A percentile compares a stretch with the other conserved stretches of the same genome.
Conservation (phyloP, 805 yeast genomes). For the Wickerhamomyces silvicola region DNA sequence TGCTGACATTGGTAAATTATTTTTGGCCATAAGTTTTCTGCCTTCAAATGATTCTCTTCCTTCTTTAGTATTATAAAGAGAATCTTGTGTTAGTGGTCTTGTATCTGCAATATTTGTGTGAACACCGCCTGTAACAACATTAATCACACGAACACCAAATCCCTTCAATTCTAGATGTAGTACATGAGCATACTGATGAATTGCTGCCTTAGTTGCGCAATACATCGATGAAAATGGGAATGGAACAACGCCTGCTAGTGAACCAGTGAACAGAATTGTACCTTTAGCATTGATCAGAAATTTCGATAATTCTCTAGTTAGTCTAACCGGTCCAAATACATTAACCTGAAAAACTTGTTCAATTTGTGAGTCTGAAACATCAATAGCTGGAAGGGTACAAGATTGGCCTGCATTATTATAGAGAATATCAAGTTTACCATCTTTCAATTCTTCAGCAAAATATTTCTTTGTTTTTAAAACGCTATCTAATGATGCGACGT, state of each 20-base stretch:
- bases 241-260: slow-evolving; percentile 56
- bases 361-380: slow-evolving; percentile 50
- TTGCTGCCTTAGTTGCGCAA: slow-evolving; percentile 67
- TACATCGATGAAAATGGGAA: slow-evolving; percentile 69
- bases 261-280: slow-evolving; percentile 68
- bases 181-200: slow-evolving; percentile 61
- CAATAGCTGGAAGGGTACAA: slow-evolving; percentile 65
- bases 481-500: slow-evolving; percentile 48
- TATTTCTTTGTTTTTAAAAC: slow-evolving; percentile 37
- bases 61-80: slow-evolving; percentile 47
- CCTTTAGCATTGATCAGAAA: slow-evolving; percentile 61
- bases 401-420: slow-evolving; percentile 77
- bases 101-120: slow-evolving; percentile 63
- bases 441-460: slow-evolving; percentile 34
- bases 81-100: slow-evolving; percentile 49
- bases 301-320: slow-evolving; percentile 51
- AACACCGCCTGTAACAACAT: slow-evolving; percentile 73
- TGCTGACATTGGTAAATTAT: slow-evolving; percentile 53
- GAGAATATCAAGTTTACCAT: slow-evolving; percentile 49
- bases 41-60: slow-evolving; percentile 40
- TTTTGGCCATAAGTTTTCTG: slow-evolving; percentile 54
- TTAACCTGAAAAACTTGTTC: slow-evolving; percentile 55
- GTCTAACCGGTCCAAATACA: slow-evolving; percentile 61
- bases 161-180: slow-evolving; percentile 64
- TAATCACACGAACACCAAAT: slow-evolving; percentile 63